Evolutionary conservation across 225 moss, liverwort and hornwort species (phyloP).

Genomic region (Antitrichia curtipendula): DNA sequence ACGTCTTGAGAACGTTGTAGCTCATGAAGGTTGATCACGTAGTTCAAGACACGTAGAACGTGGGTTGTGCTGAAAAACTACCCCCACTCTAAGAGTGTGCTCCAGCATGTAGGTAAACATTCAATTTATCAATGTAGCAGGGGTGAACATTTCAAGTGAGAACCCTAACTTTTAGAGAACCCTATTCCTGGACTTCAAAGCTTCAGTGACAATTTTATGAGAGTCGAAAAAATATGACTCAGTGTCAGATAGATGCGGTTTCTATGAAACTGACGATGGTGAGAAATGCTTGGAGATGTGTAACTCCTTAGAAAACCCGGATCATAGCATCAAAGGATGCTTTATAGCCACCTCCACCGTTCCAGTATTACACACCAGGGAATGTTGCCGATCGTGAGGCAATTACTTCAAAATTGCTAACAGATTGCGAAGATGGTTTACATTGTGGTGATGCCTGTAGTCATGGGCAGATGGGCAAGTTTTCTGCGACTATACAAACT

Average conservation of each 20-base stretch:
- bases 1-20: neutral
- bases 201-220: too few species aligned
- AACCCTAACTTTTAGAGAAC: too few species aligned
- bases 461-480: constrained; percentile 26
- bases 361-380: neutral
- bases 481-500: constrained; percentile 28
- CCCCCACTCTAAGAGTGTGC: neutral
- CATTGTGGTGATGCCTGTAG: neutral
- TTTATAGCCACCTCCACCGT: neutral
- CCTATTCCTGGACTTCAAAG: neutral
- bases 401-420: neutral
- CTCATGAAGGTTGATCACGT: neutral
- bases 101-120: neutral
- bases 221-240: too few species aligned
- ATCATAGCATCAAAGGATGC: neutral
- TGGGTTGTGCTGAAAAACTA: neutral
- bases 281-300: neutral
- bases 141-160: neutral
- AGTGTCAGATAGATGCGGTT: neutral
- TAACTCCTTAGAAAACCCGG: neutral
- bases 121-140: neutral
- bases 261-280: neutral
- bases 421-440: neutral
- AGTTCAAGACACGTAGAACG: neutral
- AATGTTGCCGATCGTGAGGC: neutral